These are phyloP conservation scores for Zymoseptoria pseudotritici DNA, from an alignment of 2,329 filamentous ascomycete species.

Conservation along the genomic window DNA sequence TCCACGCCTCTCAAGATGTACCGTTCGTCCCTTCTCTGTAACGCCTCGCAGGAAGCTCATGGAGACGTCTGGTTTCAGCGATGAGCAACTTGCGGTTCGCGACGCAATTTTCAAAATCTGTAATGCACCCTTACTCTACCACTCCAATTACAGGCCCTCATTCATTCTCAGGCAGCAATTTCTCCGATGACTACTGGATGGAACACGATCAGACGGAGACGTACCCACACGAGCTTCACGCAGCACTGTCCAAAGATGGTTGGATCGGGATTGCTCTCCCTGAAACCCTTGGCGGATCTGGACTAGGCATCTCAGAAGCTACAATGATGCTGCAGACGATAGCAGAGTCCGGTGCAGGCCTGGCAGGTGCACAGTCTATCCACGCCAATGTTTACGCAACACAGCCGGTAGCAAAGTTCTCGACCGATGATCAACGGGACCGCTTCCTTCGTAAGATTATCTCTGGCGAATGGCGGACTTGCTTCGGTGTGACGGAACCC, in stretches of 20 bases:
- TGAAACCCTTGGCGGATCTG: slow-evolving; percentile 65
- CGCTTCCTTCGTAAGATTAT: slow-evolving; percentile 64
- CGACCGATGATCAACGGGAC: slow-evolving; percentile 55
- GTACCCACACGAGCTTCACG: slow-evolving; percentile 68
- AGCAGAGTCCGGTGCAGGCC: slow-evolving; percentile 59
- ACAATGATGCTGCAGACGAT: slow-evolving; percentile 78
- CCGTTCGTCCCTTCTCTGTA: slow-evolving; percentile 27
- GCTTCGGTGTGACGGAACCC: slow-evolving; percentile 81
- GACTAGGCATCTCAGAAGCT: slow-evolving; percentile 71
- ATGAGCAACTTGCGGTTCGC: slow-evolving; percentile 64
- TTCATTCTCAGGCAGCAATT: slow-evolving; percentile 40
- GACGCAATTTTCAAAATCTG: slow-evolving; percentile 64
- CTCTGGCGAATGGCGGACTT: slow-evolving; percentile 61
- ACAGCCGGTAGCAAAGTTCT: slow-evolving; percentile 66
- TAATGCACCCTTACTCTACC: not conserved
- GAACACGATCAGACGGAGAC: slow-evolving; percentile 61
- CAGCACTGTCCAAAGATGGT: slow-evolving; percentile 63
- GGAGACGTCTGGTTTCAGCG: slow-evolving; percentile 65
- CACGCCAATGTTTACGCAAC: slow-evolving; percentile 66
- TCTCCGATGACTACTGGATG: slow-evolving; percentile 71
- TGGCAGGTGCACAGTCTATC: slow-evolving; percentile 57
- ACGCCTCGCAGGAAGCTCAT: slow-evolving; percentile 46
- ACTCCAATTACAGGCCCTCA: not conserved
- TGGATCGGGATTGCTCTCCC: slow-evolving; percentile 78
- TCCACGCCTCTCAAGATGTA: slow-evolving; percentile 9